Conservation (phyloP, 768 basidiomycete genomes). For the Termitomyces sp. region DNA sequence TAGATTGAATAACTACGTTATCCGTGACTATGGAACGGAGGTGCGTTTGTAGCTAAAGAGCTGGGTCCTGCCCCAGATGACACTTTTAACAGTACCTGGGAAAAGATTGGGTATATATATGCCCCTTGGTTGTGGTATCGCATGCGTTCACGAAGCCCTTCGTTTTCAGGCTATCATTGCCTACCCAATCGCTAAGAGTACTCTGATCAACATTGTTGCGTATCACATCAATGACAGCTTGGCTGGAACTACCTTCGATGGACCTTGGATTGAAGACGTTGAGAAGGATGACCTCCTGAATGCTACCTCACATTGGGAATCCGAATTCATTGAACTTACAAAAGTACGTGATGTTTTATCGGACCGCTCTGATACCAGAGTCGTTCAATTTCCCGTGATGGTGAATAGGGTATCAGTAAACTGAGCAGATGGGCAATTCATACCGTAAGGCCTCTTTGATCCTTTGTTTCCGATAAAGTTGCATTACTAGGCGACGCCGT, state of each 20-base stretch:
- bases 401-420: slow-evolving; percentile 2
- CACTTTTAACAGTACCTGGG: slow-evolving; percentile 21
- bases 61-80: not conserved
- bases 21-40: slow-evolving; percentile 12
- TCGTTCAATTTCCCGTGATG: not conserved
- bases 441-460: slow-evolving; percentile 30
- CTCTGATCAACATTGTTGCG: slow-evolving; percentile 30
- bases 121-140: not conserved
- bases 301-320: slow-evolving; percentile 26
- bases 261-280: slow-evolving; percentile 23
- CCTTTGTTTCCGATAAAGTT: slow-evolving; percentile 32
- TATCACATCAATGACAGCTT: slow-evolving; percentile 22
- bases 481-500: slow-evolving; percentile 48
- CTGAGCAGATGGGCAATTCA: slow-evolving; percentile 39
- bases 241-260: slow-evolving; percentile 25
- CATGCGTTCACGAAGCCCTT: not conserved
- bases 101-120: slow-evolving; percentile 23
- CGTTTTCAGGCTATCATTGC: slow-evolving; percentile 30
- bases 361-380: not conserved
- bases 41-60: slow-evolving; percentile 10
- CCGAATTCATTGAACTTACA: slow-evolving; percentile 24
- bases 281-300: slow-evolving; percentile 26
- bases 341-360: slow-evolving; percentile 17
- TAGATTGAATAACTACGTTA: slow-evolving; percentile 16
- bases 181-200: slow-evolving; percentile 34